Percentiles rank a stretch among this genome's conserved stretches.
phyloP scores from a whole-genome alignment of 306 rosid species.

The Corylus americana region DNA sequence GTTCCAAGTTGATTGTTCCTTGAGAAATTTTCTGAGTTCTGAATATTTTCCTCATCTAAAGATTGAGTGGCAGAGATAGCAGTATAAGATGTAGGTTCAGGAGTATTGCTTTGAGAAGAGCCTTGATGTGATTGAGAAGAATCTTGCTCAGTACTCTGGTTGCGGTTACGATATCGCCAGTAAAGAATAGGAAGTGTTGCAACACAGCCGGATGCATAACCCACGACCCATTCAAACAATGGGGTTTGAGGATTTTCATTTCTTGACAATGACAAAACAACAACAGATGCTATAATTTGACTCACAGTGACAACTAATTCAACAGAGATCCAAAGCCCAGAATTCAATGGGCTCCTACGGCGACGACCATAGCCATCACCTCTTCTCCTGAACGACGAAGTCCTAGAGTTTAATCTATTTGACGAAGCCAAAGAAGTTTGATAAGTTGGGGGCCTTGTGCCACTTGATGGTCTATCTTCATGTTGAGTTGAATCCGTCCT shows the following conservation, averaged over 20 bases:
- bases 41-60: constrained; percentile 47
- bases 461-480: constrained; percentile 39
- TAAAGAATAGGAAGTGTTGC: constrained; percentile 66
- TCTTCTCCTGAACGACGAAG: constrained; percentile 49
- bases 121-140: constrained; percentile 46
- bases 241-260: constrained; percentile 68
- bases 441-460: constrained; percentile 29
- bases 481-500: constrained; percentile 34
- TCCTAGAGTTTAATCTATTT: constrained; percentile 47
- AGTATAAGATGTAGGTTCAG: constrained; percentile 53
- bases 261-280: constrained; percentile 62
- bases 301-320: constrained; percentile 67
- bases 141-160: constrained; percentile 46
- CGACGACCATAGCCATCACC: constrained; percentile 60
- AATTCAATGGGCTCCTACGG: constrained; percentile 65
- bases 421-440: constrained; percentile 45
- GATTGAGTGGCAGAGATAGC: constrained; percentile 55
- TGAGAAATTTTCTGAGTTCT: constrained; percentile 38
- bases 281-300: constrained; percentile 71
- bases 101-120: constrained; percentile 50
- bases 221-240: constrained; percentile 73
- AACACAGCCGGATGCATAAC: constrained; percentile 76
- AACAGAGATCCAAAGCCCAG: constrained; percentile 77
- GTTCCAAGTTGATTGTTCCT: constrained; percentile 44
- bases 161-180: constrained; percentile 60